Base-by-base conservation (phyloP, 2,329 filamentous ascomycete genomes). In the Aciculosporium take region DNA sequence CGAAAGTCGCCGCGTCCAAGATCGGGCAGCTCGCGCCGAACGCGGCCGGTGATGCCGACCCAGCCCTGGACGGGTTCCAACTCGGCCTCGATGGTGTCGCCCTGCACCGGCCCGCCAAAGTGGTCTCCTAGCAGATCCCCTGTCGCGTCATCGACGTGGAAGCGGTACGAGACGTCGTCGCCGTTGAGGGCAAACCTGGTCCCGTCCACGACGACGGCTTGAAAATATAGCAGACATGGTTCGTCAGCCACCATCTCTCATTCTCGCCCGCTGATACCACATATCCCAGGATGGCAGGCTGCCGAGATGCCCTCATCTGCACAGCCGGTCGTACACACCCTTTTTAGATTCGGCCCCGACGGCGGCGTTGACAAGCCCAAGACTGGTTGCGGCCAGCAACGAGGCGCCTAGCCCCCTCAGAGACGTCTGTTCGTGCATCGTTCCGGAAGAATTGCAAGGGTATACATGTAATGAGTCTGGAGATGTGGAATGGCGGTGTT, bases 1-100 rank as follows among this genome's bases (percentile, higher is more conserved):
- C 78, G 68, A 47, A 78, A 76, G 51, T 81, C 77, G 13, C 76
- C 76, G 7, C 76, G 67, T 1, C 77, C 76, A 4, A 76, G 60
- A 45, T 81, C 76, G 2, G 77, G 77, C 41, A 78, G 79, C 51
- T 81, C 77, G 23, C 77, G 69, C 13, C 72, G 67, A 13, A 68
- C 53, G 32, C 71, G 73, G 9, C 67, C 68, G 28, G 67, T 55
- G 37, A 63, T 52, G 25, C 66, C 58, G 28, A 67, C 61, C 76
- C 76, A 81, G 34, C 77, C 77, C 15, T 65, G 48, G 6, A 51
- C 49, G 12, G 53, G 52, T 3, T 43, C 46, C 7, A 65, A 60
- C 1, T 63, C 59, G 0, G 67, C 64, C 2, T 70, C 40, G 32
- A 49, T 41, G n/a, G 50, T 49, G 5, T 71, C 65, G 38, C 77